Evolutionary conservation across 306 rosid genomes (phyloP).

Genomic region (Cucurbita moschata): DNA sequence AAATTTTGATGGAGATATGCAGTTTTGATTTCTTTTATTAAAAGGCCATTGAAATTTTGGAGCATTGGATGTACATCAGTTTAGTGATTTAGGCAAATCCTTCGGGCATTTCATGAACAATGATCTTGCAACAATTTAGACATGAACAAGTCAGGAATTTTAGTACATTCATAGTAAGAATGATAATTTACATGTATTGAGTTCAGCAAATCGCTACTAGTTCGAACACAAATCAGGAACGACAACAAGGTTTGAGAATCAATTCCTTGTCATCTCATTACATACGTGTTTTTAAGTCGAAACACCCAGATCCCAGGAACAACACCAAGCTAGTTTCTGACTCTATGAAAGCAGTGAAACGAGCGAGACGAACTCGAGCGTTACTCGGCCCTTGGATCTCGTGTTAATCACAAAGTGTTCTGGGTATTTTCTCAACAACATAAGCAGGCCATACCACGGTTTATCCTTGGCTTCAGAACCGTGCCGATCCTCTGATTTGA

Average conservation of each 20-base stretch:
- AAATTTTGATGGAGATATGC: neutral
- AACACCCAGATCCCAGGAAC: neutral
- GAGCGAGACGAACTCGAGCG: constrained; percentile 82
- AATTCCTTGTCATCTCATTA: neutral
- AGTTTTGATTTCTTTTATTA: neutral
- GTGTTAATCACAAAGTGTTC: constrained; percentile 98
- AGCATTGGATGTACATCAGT: neutral
- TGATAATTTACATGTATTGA: neutral
- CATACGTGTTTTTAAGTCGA: neutral
- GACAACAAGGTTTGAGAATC: neutral
- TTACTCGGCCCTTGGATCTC: constrained; percentile 74
- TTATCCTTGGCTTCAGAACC: constrained; percentile 91
- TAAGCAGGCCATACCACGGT: constrained; percentile 91
- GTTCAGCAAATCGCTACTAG: neutral
- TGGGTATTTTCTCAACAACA: constrained; percentile 89
- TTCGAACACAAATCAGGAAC: neutral
- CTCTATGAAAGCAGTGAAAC: constrained; percentile 72
- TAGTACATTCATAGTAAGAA: neutral
- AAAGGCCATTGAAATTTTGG: neutral
- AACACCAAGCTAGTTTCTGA: neutral
- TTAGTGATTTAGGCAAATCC: neutral
- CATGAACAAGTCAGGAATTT: neutral
- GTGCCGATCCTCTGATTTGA: constrained; percentile 74
- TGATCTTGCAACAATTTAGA: neutral
- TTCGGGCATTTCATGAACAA: neutral